phyloP scores from a whole-genome alignment of 495 filamentous ascomycete genomes.

The Astrothelium subdiscretum region DNA sequence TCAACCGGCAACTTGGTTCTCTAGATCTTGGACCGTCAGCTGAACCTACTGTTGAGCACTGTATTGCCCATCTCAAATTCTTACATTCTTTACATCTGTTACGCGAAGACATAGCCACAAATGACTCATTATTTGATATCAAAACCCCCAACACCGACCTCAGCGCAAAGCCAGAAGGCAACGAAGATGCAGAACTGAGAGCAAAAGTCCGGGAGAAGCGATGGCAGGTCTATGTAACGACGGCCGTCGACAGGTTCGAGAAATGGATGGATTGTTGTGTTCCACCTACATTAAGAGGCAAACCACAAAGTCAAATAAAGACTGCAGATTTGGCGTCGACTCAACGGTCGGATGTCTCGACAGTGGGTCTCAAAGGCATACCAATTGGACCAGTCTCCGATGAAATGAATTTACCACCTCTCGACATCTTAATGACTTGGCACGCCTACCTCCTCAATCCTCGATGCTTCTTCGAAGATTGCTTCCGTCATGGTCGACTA shows the following conservation, averaged over 20 bases:
- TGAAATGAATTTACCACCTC: conserved; percentile 3
- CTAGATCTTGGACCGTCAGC: neutral
- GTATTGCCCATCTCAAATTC: conserved; percentile 67
- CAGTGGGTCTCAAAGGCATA: conserved; percentile 1
- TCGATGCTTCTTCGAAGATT: conserved; percentile 65
- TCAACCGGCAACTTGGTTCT: neutral
- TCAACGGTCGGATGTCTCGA: conserved; percentile 21
- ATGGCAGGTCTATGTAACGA: conserved; percentile 65
- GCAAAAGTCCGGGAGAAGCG: conserved; percentile 60
- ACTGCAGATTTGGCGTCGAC: conserved; percentile 5
- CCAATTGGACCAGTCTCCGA: neutral
- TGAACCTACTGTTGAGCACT: conserved; percentile 31
- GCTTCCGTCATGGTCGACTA: conserved; percentile 48
- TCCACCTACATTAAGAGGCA: conserved; percentile 2
- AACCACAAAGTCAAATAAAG: neutral
- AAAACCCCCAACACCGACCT: conserved; percentile 31
- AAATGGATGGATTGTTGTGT: conserved; percentile 50
- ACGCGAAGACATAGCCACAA: conserved; percentile 52
- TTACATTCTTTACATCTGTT: conserved; percentile 57
- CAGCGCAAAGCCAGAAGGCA: conserved; percentile 7
- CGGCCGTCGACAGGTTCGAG: conserved; percentile 63
- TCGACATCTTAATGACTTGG: conserved; percentile 85
- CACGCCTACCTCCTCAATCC: conserved; percentile 82
- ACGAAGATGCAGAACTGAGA: conserved; percentile 23
- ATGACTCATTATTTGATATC: conserved; percentile 54